Evolutionary conservation across 345 rosid species (phyloP), one percentile per base, ranked within the genome.

Genomic region (Trapa bicornis): DNA sequence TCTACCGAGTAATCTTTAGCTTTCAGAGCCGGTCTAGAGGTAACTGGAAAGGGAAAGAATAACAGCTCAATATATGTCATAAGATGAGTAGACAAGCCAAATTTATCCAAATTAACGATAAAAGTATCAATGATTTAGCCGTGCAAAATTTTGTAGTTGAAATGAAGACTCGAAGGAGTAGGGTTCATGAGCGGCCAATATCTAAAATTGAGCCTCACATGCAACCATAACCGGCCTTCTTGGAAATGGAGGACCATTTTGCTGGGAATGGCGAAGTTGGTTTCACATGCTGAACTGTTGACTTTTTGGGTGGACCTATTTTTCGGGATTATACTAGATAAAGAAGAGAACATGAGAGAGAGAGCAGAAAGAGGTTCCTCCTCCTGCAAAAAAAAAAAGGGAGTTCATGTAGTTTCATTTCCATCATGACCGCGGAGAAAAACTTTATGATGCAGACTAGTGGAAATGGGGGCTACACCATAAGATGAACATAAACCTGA

Each of bases 241-340:
- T 79, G 73, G 70, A 73, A 70, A 74, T 74, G 81, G 81, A 65
- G 29, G 29, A 22, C 75, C 83, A 80, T 85, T 81, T 84, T 74
- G 47, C 64, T 73, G 70, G 47, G 17, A 56, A 75, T 67, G 13
- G 50, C 72, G 37, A 65, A 73, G 72, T 65, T 72, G 69, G 66
- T 72, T 73, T 68, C 15, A 68, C 42, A 71, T 16, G 43, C 43
- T 41, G 2, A 35, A 42, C 48, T 65, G 66, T 65, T 65, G 67
- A 65, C 67, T 65, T 65, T 22, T 8, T 1, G 67, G 35, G 53
- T 65, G 67, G 67, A 65, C 67, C 43, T 65, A 22, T 22, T 65
- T 42, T n/a, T 8, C 17, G 16, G 3, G 47, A 64, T 37, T 64
- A 42, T 48, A 54, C 32, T 1, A 3, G 22, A n/a, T 22, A 22